Evolutionary conservation across 805 yeast genomes (phyloP).

Genomic region (Starmerella cellae): DNA sequence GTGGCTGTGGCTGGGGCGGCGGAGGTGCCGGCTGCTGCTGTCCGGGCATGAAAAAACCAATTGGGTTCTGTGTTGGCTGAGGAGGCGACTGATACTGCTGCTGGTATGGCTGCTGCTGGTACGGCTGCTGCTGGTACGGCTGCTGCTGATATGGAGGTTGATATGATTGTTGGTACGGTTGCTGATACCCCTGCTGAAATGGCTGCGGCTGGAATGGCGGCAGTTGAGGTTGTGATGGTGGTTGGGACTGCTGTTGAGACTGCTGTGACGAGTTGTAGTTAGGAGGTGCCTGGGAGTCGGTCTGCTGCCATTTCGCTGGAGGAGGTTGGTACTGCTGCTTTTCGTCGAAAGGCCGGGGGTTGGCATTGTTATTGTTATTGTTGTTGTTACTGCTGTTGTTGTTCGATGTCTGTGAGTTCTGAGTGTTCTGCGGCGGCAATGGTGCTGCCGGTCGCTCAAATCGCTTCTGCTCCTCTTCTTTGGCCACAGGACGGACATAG

Average conservation of each 20-base stretch:
- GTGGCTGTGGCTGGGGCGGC: conserved; percentile 20
- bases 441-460: conserved; percentile 18
- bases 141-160: conserved; percentile 16
- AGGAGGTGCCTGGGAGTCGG: conserved; percentile 14
- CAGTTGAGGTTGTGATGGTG: conserved; percentile 10
- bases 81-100: no score
- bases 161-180: conserved; percentile 16
- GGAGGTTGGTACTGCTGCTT: conserved; percentile 18
- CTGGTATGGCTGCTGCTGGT: conserved; percentile 16
- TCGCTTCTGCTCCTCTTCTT: conserved; percentile 9
- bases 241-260: conserved; percentile 15
- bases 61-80: conserved; percentile 14
- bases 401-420: conserved; percentile 5
- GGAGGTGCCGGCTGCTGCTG: conserved; percentile 23
- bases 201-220: conserved; percentile 16
- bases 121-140: conserved; percentile 14
- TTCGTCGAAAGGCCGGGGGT: conserved; percentile 17
- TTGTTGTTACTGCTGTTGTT: conserved; percentile 8
- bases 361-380: not conserved
- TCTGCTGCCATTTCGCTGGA: conserved; percentile 8
- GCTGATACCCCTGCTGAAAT: conserved; percentile 8
- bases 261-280: conserved; percentile 14
- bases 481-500: conserved; percentile 44
- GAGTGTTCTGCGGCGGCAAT: conserved; percentile 7
- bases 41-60: conserved; percentile 15